Conservation (phyloP, 108 stramenopile genomes). For the Fragilariopsis cylindrus region DNA sequence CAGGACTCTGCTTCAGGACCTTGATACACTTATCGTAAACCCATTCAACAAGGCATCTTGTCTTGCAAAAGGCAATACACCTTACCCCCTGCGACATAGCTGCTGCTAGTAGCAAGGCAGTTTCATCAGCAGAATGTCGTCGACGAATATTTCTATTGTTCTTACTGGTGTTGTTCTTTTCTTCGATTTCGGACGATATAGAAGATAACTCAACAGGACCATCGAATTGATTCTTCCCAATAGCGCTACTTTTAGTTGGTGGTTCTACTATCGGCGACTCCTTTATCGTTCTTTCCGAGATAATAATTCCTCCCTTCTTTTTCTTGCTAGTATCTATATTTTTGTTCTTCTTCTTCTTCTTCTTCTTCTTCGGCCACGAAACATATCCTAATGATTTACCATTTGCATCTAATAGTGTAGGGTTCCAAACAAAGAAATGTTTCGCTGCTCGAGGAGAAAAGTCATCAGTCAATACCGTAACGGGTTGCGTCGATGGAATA, state of each 20-base stretch:
- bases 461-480: slow-evolving; percentile 67
- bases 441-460: slow-evolving; percentile 79
- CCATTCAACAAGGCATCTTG: slow-evolving; percentile 93
- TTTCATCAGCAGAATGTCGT: slow-evolving; percentile 90
- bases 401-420: slow-evolving; percentile 60
- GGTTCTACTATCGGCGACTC: no score
- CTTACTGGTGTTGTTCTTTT: background rate
- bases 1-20: slow-evolving; percentile 45
- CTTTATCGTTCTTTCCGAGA: no score
- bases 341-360: background rate
- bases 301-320: background rate
- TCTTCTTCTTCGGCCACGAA: slow-evolving; percentile 16
- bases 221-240: background rate
- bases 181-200: background rate
- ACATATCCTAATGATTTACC: slow-evolving; percentile 41
- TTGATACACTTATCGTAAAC: slow-evolving; percentile 65
- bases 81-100: slow-evolving; percentile 73
- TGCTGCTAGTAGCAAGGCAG: slow-evolving; percentile 85
- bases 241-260: background rate
- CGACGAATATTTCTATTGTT: slow-evolving; percentile 8
- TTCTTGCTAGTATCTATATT: background rate
- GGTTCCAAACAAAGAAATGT: slow-evolving; percentile 90
- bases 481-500: slow-evolving; percentile 41
- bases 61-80: slow-evolving; percentile 94
- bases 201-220: slow-evolving; percentile 1